These are phyloP conservation scores for Penicillium brevicompactum DNA, from an alignment of 2,329 filamentous ascomycete species.

Conservation along the genomic window DNA sequence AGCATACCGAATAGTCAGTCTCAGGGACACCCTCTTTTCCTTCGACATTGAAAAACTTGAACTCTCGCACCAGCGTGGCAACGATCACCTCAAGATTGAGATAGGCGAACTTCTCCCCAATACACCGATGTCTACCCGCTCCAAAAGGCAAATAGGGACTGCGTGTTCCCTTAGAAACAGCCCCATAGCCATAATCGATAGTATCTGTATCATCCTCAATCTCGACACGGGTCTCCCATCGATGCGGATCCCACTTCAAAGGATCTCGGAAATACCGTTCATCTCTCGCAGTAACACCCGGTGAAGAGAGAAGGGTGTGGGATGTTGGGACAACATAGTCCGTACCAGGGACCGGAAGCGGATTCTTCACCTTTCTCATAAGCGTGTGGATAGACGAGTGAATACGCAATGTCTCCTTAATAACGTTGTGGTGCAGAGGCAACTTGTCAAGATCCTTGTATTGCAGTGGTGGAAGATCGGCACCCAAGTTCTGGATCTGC, in stretches of 20 bases:
- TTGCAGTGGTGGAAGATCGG: constrained; percentile 56
- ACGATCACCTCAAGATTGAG: constrained; percentile 68
- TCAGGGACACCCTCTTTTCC: constrained; percentile 59
- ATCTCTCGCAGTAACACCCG: constrained; percentile 65
- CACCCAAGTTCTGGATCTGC: constrained; percentile 59
- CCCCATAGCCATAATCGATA: constrained; percentile 64
- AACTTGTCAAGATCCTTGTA: constrained; percentile 64
- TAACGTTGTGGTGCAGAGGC: constrained; percentile 63
- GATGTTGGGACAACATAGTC: constrained; percentile 74
- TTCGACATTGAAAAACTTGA: constrained; percentile 61
- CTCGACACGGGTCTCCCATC: constrained; percentile 54
- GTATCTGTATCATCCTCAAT: constrained; percentile 55
- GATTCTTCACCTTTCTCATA: constrained; percentile 71
- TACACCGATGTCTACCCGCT: constrained; percentile 71
- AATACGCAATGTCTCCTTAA: constrained; percentile 72
- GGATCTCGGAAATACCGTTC: constrained; percentile 64
- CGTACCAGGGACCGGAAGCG: constrained; percentile 56
- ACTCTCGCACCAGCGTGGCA: constrained; percentile 61
- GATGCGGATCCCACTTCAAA: constrained; percentile 62
- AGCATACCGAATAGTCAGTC: constrained; percentile 64
- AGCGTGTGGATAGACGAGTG: constrained; percentile 74
- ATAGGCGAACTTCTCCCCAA: constrained; percentile 77
- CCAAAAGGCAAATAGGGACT: constrained; percentile 72
- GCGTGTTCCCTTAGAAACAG: constrained; percentile 61
- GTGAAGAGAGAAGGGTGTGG: constrained; percentile 79